These are phyloP conservation scores for Asterella californica DNA, from an alignment of 225 moss, liverwort and hornwort genomes.

Conservation along the genomic window DNA sequence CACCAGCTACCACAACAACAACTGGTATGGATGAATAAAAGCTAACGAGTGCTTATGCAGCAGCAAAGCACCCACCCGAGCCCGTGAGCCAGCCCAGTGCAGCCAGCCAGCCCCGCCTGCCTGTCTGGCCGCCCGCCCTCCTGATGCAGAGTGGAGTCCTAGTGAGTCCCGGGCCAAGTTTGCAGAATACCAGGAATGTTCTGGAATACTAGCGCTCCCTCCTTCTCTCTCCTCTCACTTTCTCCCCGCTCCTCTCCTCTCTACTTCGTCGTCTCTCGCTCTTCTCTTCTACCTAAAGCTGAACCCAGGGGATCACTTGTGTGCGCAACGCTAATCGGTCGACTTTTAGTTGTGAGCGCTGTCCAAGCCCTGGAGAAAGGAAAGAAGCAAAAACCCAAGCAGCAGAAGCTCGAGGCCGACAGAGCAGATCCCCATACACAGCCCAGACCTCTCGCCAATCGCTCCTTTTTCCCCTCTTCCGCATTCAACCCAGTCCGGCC, in stretches of 20 bases:
- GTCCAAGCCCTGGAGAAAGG: no score
- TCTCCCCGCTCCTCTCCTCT: background rate
- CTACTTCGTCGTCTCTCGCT: background rate
- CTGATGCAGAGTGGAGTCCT: background rate
- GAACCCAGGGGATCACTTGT: no score
- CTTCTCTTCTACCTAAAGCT: background rate
- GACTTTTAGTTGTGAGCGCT: no score
- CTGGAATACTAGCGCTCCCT: background rate
- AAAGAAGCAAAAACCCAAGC: no score
- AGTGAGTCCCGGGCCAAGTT: background rate
- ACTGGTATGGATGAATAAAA: background rate
- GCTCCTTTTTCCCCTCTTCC: no score
- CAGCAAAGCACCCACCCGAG: background rate
- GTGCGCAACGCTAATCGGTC: no score
- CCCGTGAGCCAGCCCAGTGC: background rate
- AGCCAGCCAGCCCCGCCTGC: no score
- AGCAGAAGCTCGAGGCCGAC: no score
- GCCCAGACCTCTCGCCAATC: no score
- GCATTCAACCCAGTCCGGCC: no score
- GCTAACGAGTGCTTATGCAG: background rate
- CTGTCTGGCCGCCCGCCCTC: background rate
- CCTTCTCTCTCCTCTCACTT: background rate
- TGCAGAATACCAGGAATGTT: conserved; percentile 5
- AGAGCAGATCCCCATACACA: no score
- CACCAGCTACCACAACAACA: background rate